Evolutionary conservation across 192 early-diverging fungal genomes (phyloP).

Genomic region (Coemansia sp.): DNA sequence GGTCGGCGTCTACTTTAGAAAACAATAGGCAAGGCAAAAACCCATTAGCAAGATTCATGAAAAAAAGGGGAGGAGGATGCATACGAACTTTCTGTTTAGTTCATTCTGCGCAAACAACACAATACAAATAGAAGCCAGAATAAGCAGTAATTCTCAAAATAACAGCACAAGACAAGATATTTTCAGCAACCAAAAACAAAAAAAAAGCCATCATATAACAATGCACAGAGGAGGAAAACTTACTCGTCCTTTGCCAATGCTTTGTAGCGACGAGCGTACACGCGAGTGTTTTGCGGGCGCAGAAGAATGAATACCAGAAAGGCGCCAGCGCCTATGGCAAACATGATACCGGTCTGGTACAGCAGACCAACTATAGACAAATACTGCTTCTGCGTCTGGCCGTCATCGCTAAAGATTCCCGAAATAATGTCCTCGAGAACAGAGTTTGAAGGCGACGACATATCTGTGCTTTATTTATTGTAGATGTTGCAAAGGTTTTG

Average conservation of each 20-base stretch:
- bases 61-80: too few relatives aligned
- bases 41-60: too few relatives aligned
- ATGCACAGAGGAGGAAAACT: not conserved
- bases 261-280: slow-evolving; percentile 56
- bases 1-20: slow-evolving; percentile 58
- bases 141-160: not conserved
- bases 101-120: not conserved
- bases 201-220: not conserved
- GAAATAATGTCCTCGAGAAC: slow-evolving; percentile 44
- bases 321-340: slow-evolving; percentile 57
- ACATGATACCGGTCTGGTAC: slow-evolving; percentile 62
- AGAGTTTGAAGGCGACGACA: slow-evolving; percentile 13
- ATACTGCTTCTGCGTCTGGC: slow-evolving; percentile 42
- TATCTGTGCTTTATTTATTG: too few relatives aligned
- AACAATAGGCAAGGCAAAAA: not conserved
- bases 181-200: too few relatives aligned
- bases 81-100: too few relatives aligned
- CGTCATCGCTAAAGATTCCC: slow-evolving; percentile 49
- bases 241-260: slow-evolving; percentile 49
- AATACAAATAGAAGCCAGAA: not conserved
- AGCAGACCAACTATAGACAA: slow-evolving; percentile 59
- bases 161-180: not conserved
- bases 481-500: not conserved
- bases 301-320: slow-evolving; percentile 59
- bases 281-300: slow-evolving; percentile 59